Evolutionary conservation across 192 early-diverging fungal species (phyloP), one percentile per base, ranked within the genome.

Genomic region (Haplosporangium gracile): DNA sequence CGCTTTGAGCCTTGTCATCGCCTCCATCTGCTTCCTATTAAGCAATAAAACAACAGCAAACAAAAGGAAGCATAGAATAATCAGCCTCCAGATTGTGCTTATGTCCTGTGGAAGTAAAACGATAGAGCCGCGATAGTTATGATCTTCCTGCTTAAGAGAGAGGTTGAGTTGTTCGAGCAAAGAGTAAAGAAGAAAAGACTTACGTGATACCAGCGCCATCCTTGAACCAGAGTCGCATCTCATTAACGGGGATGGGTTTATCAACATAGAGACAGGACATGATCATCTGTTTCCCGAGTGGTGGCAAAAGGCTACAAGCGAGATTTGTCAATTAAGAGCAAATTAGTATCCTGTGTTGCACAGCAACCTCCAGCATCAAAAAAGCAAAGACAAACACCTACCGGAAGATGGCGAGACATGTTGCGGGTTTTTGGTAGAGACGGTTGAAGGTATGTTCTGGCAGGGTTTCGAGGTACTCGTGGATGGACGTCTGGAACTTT

Each of bases 351-450:
- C 39, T 49, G 29, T 7, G 24, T 1, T 9, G 5, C 22, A 24
- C 18, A 7, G 16, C 20, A 18, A 42, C 68, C 10, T 18, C 40
- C 78, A 18, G 32, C 36, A 24, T 22, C 1, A 11, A 70, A 70
- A 68, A 43, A 69, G 4, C 29, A 71, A 24, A 49, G 38, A 39
- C 34, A 79, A 29, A 18, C 29, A 34, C 34, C 36, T 81, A 95
- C 95, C 97, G 92, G 70, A 98, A 96, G 55, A 98, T 95, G 32
- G 97, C 97, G 38, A 98, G 92, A 86, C 97, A 98, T 78, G 98
- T 97, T 43, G 97, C 96, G 15, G 98, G 97, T 68, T 96, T 96
- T 47, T 93, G 90, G 79, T 97, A 99, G 34, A 99, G 91, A 1
- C 94, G 88, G 38, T 94, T 92, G 82, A 96, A 93, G 40, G 95